Percentiles rank a stretch among this genome's conserved stretches.
phyloP scores from a whole-genome alignment of 2,329 filamentous ascomycete species.

The Alternaria panax region DNA sequence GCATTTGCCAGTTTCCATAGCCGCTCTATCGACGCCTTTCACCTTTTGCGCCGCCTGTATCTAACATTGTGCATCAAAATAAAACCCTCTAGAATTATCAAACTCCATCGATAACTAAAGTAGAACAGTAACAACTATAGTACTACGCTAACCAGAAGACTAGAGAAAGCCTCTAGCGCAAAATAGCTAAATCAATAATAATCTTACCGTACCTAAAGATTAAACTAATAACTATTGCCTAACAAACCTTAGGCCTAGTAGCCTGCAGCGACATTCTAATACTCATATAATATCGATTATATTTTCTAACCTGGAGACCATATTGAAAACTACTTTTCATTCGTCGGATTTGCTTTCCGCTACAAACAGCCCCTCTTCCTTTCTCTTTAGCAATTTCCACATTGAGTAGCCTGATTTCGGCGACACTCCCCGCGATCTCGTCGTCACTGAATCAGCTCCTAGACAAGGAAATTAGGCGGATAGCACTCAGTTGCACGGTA shows the following conservation, averaged over 20 bases:
- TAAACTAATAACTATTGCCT: not conserved
- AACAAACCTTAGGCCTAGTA: not conserved
- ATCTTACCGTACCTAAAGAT: not conserved
- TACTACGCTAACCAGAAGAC: no score
- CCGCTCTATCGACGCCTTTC: not conserved
- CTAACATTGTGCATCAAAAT: not conserved
- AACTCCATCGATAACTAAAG: no score
- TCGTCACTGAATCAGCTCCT: not conserved
- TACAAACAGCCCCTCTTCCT: not conserved
- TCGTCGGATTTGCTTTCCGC: not conserved
- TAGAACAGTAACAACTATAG: no score
- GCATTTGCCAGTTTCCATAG: not conserved
- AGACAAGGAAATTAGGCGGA: not conserved
- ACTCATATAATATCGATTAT: not conserved
- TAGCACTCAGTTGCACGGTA: not conserved
- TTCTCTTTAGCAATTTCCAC: not conserved
- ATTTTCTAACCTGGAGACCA: not conserved
- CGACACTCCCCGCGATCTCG: not conserved
- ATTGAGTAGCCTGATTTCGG: not conserved
- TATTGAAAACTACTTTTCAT: not conserved
- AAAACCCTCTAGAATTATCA: no score
- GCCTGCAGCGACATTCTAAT: no score
- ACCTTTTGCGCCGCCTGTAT: not conserved
- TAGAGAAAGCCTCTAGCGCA: no score
- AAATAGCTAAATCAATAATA: no score